A percentile compares a stretch with the other conserved stretches of the same genome.
phyloP scores from a whole-genome alignment of 1,284 basidiomycete species.

The Cryptococcus sp. region DNA sequence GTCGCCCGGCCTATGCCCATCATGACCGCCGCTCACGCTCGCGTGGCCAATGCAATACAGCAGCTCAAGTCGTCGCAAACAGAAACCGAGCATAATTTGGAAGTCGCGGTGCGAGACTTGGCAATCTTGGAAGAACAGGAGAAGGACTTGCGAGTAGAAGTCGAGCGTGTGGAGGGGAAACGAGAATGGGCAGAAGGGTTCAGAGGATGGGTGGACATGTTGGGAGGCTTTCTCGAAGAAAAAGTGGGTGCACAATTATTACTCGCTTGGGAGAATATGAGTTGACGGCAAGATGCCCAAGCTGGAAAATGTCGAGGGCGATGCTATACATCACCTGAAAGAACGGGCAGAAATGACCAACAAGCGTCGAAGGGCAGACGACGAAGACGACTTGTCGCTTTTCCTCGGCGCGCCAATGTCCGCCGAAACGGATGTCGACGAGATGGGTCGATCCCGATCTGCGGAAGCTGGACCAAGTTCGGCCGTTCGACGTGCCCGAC shows the following conservation, averaged over 20 bases:
- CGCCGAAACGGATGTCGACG: conserved; percentile 53
- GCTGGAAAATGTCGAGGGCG: conserved; percentile 78
- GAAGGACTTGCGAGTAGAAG: conserved; percentile 69
- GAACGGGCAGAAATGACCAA: conserved; percentile 68
- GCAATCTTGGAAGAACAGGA: conserved; percentile 67
- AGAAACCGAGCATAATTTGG: conserved; percentile 41
- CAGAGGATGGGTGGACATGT: conserved; percentile 76
- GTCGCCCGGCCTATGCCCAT: conserved; percentile 53
- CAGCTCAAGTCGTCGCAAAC: conserved; percentile 47
- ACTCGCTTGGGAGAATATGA: neutral
- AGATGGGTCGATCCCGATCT: conserved; percentile 53
- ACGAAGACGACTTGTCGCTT: conserved; percentile 71
- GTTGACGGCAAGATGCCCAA: conserved; percentile 61
- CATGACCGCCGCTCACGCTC: conserved; percentile 63
- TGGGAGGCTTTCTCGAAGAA: conserved; percentile 83
- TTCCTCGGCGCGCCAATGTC: conserved; percentile 57
- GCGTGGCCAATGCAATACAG: conserved; percentile 58
- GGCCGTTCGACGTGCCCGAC: conserved; percentile 54
- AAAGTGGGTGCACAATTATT: conserved; percentile 63
- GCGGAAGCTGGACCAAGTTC: conserved; percentile 46
- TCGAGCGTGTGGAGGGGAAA: conserved; percentile 72
- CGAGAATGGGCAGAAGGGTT: conserved; percentile 81
- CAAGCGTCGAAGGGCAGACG: conserved; percentile 63
- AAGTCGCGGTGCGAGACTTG: conserved; percentile 56
- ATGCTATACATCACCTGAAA: conserved; percentile 65